Evolutionary conservation across 345 rosid genomes (phyloP), one percentile per base, ranked within the genome.

Genomic region (Gossypium bickii): DNA sequence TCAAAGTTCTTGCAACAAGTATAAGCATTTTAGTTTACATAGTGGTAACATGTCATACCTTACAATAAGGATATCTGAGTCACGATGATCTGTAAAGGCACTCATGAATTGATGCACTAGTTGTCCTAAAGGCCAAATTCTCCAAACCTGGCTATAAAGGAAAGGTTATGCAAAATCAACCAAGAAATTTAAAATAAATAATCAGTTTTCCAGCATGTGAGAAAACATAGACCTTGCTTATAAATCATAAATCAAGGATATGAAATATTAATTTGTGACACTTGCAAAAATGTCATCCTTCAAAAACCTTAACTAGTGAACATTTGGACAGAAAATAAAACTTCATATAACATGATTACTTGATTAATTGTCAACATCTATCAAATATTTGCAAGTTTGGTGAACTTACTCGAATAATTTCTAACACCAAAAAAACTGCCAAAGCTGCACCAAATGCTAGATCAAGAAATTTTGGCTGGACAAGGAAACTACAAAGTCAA

Each of bases 71-170:
- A 87, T 82, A 83, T 95, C 98, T 25, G 98, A 95, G 80, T 93
- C 98, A 20, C 98, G 97, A 79, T 93, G 99, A 79, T 95, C 99
- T 0, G 97, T 91, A 83, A 95, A 95, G 73, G 98, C 99, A 85
- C 82, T 91, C 97, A 91, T 95, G 80, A 93, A 95, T 43, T 87
- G 84, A 86, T 95, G 90, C 55, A 93, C 71, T 66, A 84, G 89
- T 55, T 88, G 82, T 74, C 98, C 97, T 22, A 90, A 78, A 2
- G 98, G 98, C 85, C 93, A 82, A 82, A 95, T 88, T 86, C 86
- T 91, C 98, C 98, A 93, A 0, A 95, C 89, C 98, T 93, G 85
- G 38, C 60, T 15, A 82, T 76, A 79, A 74, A 64, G 71, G 27
- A 65, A 61, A 61, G 63, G 16, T 62, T 75, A 67, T 29, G 70